Base-by-base conservation (phyloP, 345 rosid species). In the Acer saccharum region DNA sequence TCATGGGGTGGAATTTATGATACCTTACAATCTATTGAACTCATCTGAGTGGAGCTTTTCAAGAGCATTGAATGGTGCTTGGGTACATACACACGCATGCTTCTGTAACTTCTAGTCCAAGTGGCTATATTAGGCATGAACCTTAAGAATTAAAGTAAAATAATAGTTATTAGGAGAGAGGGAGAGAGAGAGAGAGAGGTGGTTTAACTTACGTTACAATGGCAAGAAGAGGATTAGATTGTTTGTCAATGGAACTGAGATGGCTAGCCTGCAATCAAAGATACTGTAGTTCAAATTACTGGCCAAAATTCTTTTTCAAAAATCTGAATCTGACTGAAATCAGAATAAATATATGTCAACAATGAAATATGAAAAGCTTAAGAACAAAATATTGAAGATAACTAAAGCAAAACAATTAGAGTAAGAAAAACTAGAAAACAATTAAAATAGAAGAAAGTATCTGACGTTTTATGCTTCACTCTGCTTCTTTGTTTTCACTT, bases 101-200 rank as follows among this genome's bases (percentile, higher is more conserved):
- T 86, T 82, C 97, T 84, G 82, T 90, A 88, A 78, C 92, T 92
- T 70, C 98, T 97, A 0, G 93, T 89, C 92, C 93, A 95, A 20
- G 97, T 93, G 74, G 92, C 62, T 84, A 95, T 80, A 13, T 98
- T 93, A 16, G 99, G 98, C 78, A 82, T 67, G 79, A 93, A 93
- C 69, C 98, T 95, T 80, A 60, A 72, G 25, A 84, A 77, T 27
- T 65, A 62, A 25, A 74, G 57, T 71, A 25, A 63, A 67, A 8
- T 4, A 35, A 13, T 12, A 76, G 68, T 2, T 55, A 21, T 20
- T 14, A 67, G 44, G 52, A 61, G 21, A 7, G 39, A 25, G 25
- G 1, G 41, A 69, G n/a, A 54, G 16, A 78, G 74, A 65, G 75
- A 21, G 73, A 63, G 52, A 10, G 35, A 57, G 66, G 35, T 57